Evolutionary conservation across 495 filamentous ascomycete genomes (phyloP).

Genomic region (Astrothelium macrocarpum): DNA sequence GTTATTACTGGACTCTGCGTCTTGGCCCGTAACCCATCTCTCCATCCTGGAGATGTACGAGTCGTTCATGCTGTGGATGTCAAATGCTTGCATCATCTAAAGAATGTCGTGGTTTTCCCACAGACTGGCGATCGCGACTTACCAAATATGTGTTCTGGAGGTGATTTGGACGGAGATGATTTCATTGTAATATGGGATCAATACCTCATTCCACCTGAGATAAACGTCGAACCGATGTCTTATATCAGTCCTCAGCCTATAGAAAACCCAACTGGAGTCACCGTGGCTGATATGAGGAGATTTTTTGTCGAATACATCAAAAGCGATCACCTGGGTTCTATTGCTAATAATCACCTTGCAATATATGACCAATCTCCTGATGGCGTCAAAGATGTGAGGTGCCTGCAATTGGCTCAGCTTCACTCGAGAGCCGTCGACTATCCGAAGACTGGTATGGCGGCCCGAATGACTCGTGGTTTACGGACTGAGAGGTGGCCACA

Average conservation of each 20-base stretch:
- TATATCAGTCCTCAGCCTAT: conserved; percentile 47
- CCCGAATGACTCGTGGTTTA: conserved; percentile 53
- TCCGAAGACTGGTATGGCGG: conserved; percentile 75
- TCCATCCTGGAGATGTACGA: conserved; percentile 88
- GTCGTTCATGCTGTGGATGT: conserved; percentile 77
- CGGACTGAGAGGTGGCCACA: conserved; percentile 63
- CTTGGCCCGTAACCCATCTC: conserved; percentile 83
- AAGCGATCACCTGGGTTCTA: conserved; percentile 67
- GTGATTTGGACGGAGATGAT: conserved; percentile 93
- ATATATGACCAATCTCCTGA: conserved; percentile 53
- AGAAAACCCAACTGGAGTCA: conserved; percentile 47
- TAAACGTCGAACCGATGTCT: conserved; percentile 66
- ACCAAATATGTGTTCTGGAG: conserved; percentile 89
- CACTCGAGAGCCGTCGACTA: conserved; percentile 93
- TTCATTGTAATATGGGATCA: conserved; percentile 90
- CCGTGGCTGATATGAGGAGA: conserved; percentile 56
- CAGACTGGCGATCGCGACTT: conserved; percentile 75
- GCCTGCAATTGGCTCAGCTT: conserved; percentile 62
- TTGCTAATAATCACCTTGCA: conserved; percentile 78
- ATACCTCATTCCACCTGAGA: conserved; percentile 58
- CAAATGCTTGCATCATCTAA: conserved; percentile 59
- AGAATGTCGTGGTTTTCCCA: conserved; percentile 80
- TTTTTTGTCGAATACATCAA: conserved; percentile 96
- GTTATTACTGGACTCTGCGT: conserved; percentile 73
- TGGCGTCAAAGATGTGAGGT: conserved; percentile 60